These are phyloP conservation scores for Solioccasus polychromus DNA, from an alignment of 768 basidiomycete genomes.

Conservation along the genomic window DNA sequence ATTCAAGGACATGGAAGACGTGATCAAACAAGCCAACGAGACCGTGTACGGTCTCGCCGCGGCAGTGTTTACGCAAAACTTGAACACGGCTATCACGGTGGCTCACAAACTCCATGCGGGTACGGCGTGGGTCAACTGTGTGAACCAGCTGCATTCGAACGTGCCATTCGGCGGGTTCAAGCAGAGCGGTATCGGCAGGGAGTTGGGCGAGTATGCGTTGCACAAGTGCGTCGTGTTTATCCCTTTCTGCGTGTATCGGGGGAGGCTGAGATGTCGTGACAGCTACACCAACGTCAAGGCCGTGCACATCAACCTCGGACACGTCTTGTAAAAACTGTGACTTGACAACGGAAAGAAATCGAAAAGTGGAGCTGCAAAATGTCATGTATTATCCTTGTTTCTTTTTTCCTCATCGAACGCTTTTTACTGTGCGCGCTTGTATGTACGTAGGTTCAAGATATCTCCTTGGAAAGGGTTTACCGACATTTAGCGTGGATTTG, in stretches of 20 bases:
- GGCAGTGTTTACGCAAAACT: slow-evolving; percentile 78
- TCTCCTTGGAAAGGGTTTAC: no score
- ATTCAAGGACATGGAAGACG: slow-evolving; percentile 69
- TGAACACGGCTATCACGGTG: slow-evolving; percentile 69
- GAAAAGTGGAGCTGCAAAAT: no score
- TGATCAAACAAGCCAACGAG: slow-evolving; percentile 77
- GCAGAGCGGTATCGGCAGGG: slow-evolving; percentile 77
- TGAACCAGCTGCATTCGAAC: slow-evolving; percentile 28
- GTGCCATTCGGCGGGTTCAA: slow-evolving; percentile 88
- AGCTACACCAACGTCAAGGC: slow-evolving; percentile 26
- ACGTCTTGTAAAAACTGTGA: no score
- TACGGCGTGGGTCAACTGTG: slow-evolving; percentile 62
- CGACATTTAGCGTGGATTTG: no score
- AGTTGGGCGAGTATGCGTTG: slow-evolving; percentile 74
- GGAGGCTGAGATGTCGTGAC: neutral
- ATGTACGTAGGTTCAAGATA: no score
- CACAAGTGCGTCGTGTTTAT: slow-evolving; percentile 39
- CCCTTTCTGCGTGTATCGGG: neutral
- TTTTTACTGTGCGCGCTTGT: no score
- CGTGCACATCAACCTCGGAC: slow-evolving; percentile 51
- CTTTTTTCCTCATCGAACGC: no score
- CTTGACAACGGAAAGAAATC: no score
- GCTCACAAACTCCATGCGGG: slow-evolving; percentile 80
- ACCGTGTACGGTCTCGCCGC: slow-evolving; percentile 84
- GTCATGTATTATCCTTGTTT: no score